Conservation (phyloP, 352 stramenopile species). For the Globisporangium acanthophoron region DNA sequence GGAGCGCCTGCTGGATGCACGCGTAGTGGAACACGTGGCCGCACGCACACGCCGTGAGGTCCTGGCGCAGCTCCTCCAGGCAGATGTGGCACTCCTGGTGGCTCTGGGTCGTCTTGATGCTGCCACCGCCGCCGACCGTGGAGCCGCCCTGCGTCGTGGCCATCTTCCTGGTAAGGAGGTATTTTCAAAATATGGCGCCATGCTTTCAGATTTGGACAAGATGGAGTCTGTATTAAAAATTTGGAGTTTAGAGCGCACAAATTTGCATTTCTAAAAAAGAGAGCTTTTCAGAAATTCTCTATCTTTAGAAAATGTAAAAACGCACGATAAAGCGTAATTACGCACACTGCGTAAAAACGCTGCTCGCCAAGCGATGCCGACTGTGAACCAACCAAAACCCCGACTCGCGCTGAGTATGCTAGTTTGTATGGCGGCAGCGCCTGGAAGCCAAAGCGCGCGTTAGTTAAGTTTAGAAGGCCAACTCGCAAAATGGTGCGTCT, state of each 20-base stretch:
- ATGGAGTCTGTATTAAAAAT: no score
- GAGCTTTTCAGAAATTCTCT: no score
- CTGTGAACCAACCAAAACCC: conserved; percentile 2
- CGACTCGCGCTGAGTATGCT: not conserved
- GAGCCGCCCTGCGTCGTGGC: no score
- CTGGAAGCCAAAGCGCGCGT: conserved; percentile 13
- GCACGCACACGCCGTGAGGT: conserved; percentile 55
- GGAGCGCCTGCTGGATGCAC: conserved; percentile 70
- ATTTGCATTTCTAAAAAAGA: no score
- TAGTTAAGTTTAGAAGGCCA: conserved; percentile 90
- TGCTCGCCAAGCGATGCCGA: not conserved
- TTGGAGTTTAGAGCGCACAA: no score
- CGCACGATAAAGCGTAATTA: not conserved
- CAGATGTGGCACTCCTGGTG: conserved; percentile 84
- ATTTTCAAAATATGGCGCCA: no score
- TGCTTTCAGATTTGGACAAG: no score
- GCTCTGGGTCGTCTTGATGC: conserved; percentile 13
- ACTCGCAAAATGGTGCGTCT: conserved; percentile 75
- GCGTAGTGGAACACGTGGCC: conserved; percentile 69
- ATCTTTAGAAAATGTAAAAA: not conserved
- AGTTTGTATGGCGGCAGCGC: not conserved
- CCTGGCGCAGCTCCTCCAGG: conserved; percentile 61
- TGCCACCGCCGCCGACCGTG: not conserved
- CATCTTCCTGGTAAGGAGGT: no score
- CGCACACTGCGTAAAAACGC: not conserved